These are phyloP conservation scores for Zygosaccharomyces pseudobailii DNA, from an alignment of 1,139 yeast genomes.

Conservation along the genomic window DNA sequence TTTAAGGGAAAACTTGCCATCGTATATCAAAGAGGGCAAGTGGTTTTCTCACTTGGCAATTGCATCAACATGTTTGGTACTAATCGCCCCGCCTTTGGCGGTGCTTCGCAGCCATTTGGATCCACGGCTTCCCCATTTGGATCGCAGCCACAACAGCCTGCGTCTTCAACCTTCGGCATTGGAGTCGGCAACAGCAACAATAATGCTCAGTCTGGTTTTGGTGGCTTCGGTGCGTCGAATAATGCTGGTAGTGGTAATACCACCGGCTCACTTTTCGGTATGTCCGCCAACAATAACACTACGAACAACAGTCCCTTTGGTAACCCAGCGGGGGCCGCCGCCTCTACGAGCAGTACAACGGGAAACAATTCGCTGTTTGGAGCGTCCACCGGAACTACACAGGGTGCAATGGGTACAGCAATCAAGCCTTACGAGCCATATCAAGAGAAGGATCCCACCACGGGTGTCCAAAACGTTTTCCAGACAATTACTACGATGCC, in stretches of 20 bases:
- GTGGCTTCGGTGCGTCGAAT: constrained; percentile 51
- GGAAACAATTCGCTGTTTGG: constrained; percentile 35
- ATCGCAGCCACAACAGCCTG: constrained; percentile 31
- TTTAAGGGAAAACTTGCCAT: neutral
- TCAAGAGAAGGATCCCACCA: constrained; percentile 68
- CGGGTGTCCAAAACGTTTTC: constrained; percentile 53
- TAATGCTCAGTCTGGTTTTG: constrained; percentile 48
- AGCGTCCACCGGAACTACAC: constrained; percentile 34
- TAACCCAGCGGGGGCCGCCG: constrained; percentile 21
- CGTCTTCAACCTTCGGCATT: constrained; percentile 34
- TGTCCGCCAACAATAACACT: constrained; percentile 31
- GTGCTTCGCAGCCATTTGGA: constrained; percentile 24
- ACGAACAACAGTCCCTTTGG: constrained; percentile 26
- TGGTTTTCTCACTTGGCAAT: neutral
- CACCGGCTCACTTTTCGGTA: constrained; percentile 36
- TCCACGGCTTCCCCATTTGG: constrained; percentile 42
- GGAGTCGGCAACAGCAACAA: constrained; percentile 11
- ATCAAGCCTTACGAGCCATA: constrained; percentile 60
- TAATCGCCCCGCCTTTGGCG: constrained; percentile 23
- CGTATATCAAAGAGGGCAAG: neutral
- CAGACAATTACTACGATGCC: constrained; percentile 87
- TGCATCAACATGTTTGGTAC: constrained; percentile 24
- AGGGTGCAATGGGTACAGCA: constrained; percentile 65
- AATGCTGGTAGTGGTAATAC: constrained; percentile 29
- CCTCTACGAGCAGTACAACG: constrained; percentile 11